phyloP scores from a whole-genome alignment of 1,284 basidiomycete species.

The Irpex rosettiformis region DNA sequence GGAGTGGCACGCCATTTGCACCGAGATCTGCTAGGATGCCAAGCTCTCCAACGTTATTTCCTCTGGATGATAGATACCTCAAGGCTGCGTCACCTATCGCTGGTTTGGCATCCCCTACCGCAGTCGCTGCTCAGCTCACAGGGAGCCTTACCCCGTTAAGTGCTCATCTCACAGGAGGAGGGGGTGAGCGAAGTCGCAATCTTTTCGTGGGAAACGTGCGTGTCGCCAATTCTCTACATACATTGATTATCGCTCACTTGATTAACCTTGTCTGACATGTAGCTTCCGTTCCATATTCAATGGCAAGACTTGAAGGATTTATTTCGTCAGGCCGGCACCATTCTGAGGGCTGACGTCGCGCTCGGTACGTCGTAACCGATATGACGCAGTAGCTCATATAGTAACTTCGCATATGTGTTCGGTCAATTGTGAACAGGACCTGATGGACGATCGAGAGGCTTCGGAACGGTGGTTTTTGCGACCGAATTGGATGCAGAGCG shows the following conservation, averaged over 20 bases:
- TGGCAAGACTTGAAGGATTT: constrained; percentile 98
- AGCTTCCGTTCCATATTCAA: constrained; percentile 96
- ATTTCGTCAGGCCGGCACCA: constrained; percentile 83
- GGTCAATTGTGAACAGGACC: constrained; percentile 25
- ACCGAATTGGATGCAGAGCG: constrained; percentile 83
- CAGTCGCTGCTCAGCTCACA: neutral
- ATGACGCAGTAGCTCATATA: neutral
- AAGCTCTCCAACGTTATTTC: neutral
- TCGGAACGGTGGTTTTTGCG: constrained; percentile 85
- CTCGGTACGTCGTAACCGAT: constrained; percentile 41
- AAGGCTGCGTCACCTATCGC: neutral
- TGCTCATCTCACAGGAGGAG: neutral
- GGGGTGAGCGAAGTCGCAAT: constrained; percentile 39
- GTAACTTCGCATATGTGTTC: neutral
- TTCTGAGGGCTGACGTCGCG: constrained; percentile 87
- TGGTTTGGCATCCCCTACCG: neutral
- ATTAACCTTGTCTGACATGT: neutral
- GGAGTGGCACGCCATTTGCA: constrained; percentile 9
- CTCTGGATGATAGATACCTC: neutral
- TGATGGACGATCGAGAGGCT: constrained; percentile 84
- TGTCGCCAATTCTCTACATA: constrained; percentile 13
- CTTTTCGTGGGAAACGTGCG: constrained; percentile 66
- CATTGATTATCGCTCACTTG: neutral
- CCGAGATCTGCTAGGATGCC: neutral
- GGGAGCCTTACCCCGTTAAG: neutral